Base-by-base conservation (phyloP, 83 land plant species). In the Diphasiastrum complanatum region DNA sequence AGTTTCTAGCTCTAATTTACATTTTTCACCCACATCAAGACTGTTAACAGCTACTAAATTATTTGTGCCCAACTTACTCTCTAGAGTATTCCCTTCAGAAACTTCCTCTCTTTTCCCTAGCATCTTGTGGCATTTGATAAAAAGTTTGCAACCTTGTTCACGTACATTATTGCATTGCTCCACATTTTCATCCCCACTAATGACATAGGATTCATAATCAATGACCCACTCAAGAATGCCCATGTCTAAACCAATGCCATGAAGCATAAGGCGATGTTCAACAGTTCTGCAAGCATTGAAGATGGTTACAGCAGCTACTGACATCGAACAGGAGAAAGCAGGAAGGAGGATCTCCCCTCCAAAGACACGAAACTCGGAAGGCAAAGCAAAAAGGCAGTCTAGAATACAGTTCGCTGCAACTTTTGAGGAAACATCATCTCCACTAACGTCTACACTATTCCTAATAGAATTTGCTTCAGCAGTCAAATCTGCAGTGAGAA, bases 171-270 rank as follows among this genome's bases (percentile, higher is more conserved):
- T 16, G 12, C 43, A 16, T 8, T 40, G 16, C 12, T 16, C 16
- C 43, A 8, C 43, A 40, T 40, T 16, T 40, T 8, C 43, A 40
- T 40, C 12, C 8, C 43, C 16, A 8, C 12, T 22, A 45, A 29
- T 47, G 52, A 86, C 47, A 59, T 10, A 76, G 14, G 59, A 36
- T 51, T 76, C 47, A 28, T 78, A 79, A 63, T 92, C 85, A 3
- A 69, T 55, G 30, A 92, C 75, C 98, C 95, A 92, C 53, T 92
- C 84, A 38, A 54, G 27, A 25, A 85, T 52, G 11, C 98, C 98
- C 60, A 81, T 67, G 19, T 76, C 61, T 6, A 92, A 58, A 1
- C 91, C 98, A 38, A 92, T 49, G 28, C 75, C 82, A 72, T 92
- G 91, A 66, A 92, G 82, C 77, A 83, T 71, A 27, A 71, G 14